Conservation (phyloP, 2,329 filamentous ascomycete genomes). For the Botrytis pseudocinerea region DNA sequence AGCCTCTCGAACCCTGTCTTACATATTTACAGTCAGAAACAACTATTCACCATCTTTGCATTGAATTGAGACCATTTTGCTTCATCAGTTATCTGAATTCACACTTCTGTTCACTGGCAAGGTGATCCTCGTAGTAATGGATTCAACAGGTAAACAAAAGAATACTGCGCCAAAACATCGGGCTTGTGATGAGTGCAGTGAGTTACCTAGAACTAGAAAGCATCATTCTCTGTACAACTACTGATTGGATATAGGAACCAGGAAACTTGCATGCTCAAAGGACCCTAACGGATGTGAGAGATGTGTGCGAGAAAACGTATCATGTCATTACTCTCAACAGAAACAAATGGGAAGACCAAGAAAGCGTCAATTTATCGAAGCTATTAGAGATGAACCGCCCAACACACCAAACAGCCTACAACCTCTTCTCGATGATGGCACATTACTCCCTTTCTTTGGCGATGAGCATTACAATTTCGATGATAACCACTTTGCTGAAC, state of each 20-base stretch:
- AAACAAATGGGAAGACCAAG: constrained; percentile 67
- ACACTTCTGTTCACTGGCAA: neutral
- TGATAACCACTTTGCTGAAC: constrained; percentile 26
- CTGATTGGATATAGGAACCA: constrained; percentile 50
- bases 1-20: neutral
- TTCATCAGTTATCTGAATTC: neutral
- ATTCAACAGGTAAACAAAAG: constrained; percentile 23
- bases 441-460: constrained; percentile 25
- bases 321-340: constrained; percentile 63
- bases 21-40: constrained; percentile 1
- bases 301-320: constrained; percentile 57
- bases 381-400: constrained; percentile 26
- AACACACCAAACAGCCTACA: constrained; percentile 16
- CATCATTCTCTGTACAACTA: constrained; percentile 18
- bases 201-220: constrained; percentile 40
- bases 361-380: constrained; percentile 50
- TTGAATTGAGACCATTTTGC: neutral
- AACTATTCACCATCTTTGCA: constrained; percentile 1
- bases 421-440: constrained; percentile 25
- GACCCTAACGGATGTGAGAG: constrained; percentile 59
- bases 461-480: constrained; percentile 26
- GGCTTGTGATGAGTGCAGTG: constrained; percentile 69
- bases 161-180: constrained; percentile 51
- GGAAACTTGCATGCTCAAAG: constrained; percentile 67
- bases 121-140: constrained; percentile 24